phyloP scores from a whole-genome alignment of 2,329 filamentous ascomycete genomes.

The Mariannaea sp. region DNA sequence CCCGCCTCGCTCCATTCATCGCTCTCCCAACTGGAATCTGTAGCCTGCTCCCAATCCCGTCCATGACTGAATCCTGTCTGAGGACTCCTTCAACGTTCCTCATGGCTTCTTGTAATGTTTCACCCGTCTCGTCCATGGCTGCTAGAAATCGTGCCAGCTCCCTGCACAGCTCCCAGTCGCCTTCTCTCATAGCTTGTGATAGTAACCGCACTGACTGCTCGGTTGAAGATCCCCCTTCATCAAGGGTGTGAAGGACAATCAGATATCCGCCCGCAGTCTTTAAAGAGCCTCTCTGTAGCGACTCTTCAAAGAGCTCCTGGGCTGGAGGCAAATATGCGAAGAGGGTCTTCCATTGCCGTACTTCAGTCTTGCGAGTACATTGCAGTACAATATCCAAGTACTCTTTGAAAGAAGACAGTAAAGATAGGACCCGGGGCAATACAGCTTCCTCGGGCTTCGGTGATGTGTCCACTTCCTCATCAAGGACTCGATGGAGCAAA shows the following conservation, averaged over 20 bases:
- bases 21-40: conserved; percentile 40
- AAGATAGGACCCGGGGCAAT: conserved; percentile 65
- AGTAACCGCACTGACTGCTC: conserved; percentile 83
- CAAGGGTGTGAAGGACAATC: conserved; percentile 86
- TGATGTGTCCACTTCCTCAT: conserved; percentile 84
- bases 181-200: conserved; percentile 77
- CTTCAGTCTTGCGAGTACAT: conserved; percentile 95
- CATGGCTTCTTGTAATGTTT: conserved; percentile 75
- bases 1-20: conserved; percentile 39
- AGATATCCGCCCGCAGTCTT: conserved; percentile 97
- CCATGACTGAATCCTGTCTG: conserved; percentile 38
- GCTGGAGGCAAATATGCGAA: conserved; percentile 91
- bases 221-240: conserved; percentile 69
- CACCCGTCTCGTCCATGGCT: conserved; percentile 85
- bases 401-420: conserved; percentile 74
- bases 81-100: conserved; percentile 58
- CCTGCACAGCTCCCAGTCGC: conserved; percentile 94
- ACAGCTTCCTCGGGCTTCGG: conserved; percentile 67
- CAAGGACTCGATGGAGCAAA: conserved; percentile 87
- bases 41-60: conserved; percentile 38
- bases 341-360: conserved; percentile 91
- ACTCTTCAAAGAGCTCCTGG: conserved; percentile 91
- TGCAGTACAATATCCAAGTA: conserved; percentile 96
- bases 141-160: conserved; percentile 94
- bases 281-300: conserved; percentile 78